Evolutionary conservation across 345 rosid genomes (phyloP).

Genomic region (Laguncularia racemosa): DNA sequence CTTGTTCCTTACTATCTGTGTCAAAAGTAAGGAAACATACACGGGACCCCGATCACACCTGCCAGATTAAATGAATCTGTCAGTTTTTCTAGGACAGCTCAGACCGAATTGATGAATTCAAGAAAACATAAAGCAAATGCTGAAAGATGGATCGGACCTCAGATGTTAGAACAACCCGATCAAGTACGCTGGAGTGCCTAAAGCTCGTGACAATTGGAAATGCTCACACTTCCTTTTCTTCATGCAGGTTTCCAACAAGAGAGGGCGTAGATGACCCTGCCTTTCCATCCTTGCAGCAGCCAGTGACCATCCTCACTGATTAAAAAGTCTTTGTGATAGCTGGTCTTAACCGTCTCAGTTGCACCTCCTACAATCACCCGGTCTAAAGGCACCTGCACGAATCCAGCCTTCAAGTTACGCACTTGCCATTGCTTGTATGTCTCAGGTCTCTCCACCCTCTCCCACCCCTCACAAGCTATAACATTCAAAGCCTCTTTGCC

Average conservation of each 20-base stretch:
- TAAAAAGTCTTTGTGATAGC: slow-evolving; percentile 74
- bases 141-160: no score
- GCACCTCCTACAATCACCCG: background rate
- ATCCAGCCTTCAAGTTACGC: slow-evolving; percentile 8
- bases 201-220: no score
- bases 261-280: slow-evolving; percentile 68
- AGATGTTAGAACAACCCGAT: no score
- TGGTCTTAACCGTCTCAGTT: slow-evolving; percentile 21
- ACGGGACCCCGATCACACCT: no score
- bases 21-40: no score
- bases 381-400: slow-evolving; percentile 6
- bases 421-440: slow-evolving; percentile 84
- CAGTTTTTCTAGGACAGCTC: no score
- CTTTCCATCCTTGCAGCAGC: slow-evolving; percentile 96
- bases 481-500: background rate
- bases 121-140: no score
- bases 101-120: no score
- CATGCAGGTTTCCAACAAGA: slow-evolving; percentile 73
- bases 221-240: slow-evolving; percentile 2
- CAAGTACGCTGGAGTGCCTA: no score
- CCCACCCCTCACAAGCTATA: slow-evolving; percentile 11
- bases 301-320: slow-evolving; percentile 64
- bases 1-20: no score
- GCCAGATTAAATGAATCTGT: no score
- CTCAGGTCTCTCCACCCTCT: slow-evolving; percentile 4